phyloP scores from a whole-genome alignment of 768 basidiomycete genomes.

The Steccherinum ochraceum region DNA sequence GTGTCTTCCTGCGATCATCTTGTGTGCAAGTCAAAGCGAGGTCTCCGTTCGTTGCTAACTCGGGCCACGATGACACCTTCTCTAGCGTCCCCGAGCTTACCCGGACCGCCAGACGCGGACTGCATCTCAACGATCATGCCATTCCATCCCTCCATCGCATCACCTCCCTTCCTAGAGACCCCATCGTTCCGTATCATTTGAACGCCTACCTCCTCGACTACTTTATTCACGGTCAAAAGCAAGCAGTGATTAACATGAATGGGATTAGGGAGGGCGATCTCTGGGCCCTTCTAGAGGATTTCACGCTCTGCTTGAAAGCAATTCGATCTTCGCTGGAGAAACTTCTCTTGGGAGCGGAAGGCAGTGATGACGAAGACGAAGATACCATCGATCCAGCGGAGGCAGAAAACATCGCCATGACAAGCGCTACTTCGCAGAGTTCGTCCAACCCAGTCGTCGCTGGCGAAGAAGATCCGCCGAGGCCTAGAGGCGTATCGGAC shows the following conservation, averaged over 20 bases:
- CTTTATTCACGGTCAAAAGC: slow-evolving; percentile 55
- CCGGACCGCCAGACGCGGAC: slow-evolving; percentile 42
- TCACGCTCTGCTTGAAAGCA: slow-evolving; percentile 41
- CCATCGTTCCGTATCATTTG: slow-evolving; percentile 28
- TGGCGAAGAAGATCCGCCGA: background rate
- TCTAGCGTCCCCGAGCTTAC: slow-evolving; percentile 44
- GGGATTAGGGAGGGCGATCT: slow-evolving; percentile 55
- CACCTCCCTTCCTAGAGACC: slow-evolving; percentile 8
- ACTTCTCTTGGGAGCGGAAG: slow-evolving; percentile 28
- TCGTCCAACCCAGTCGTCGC: background rate
- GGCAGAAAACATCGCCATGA: background rate
- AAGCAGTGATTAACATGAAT: slow-evolving; percentile 43
- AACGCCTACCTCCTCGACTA: slow-evolving; percentile 70
- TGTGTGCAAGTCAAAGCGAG: slow-evolving; percentile 37
- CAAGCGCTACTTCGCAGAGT: background rate
- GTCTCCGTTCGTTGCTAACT: slow-evolving; percentile 62
- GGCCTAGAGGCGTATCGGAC: slow-evolving; percentile 35
- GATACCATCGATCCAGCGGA: slow-evolving; percentile 3
- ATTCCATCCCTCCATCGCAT: slow-evolving; percentile 47
- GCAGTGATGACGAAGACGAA: slow-evolving; percentile 17
- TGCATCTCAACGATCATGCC: slow-evolving; percentile 52
- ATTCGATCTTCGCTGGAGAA: slow-evolving; percentile 46
- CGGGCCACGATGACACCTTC: slow-evolving; percentile 58
- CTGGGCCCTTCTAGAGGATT: slow-evolving; percentile 62
- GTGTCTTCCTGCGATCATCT: slow-evolving; percentile 29